phyloP scores from a whole-genome alignment of 2,329 filamentous ascomycete species.

The Verticillium zaregamsianum region DNA sequence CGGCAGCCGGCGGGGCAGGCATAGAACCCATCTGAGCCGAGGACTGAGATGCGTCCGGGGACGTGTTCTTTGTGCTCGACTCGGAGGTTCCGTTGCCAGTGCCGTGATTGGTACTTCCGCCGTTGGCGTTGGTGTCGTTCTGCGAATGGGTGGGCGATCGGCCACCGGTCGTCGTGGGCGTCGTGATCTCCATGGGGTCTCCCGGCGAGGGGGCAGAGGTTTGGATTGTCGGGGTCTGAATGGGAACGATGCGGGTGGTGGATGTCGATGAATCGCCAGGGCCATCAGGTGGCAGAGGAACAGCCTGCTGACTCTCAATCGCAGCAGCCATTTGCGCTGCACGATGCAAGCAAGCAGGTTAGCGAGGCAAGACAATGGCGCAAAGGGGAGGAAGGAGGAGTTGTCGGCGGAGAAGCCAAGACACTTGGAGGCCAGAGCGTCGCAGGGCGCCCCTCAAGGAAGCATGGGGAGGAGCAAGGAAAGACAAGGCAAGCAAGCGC shows the following conservation, averaged over 20 bases:
- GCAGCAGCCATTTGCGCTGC: constrained; percentile 49
- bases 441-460: neutral
- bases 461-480: neutral
- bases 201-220: constrained; percentile 55
- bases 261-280: constrained; percentile 43
- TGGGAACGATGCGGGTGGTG: constrained; percentile 45
- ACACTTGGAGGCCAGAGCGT: neutral
- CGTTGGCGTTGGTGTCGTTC: constrained; percentile 19
- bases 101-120: constrained; percentile 8
- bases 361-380: constrained; percentile 7
- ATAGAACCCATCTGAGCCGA: constrained; percentile 33
- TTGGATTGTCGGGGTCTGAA: constrained; percentile 49
- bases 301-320: constrained; percentile 45
- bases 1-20: constrained; percentile 49
- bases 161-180: constrained; percentile 41
- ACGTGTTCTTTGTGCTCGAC: constrained; percentile 29
- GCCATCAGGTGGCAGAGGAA: constrained; percentile 33
- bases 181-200: constrained; percentile 59
- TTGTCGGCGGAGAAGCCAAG: neutral
- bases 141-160: constrained; percentile 7
- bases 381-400: neutral
- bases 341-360: constrained; percentile 12
- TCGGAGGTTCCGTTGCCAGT: constrained; percentile 10
- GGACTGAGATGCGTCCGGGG: constrained; percentile 34
- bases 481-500: neutral